Percentiles rank a stretch among this genome's conserved stretches.
These are phyloP conservation scores for Flaveria floridana DNA, from an alignment of 140 eudicot species.

Conservation along the genomic window DNA sequence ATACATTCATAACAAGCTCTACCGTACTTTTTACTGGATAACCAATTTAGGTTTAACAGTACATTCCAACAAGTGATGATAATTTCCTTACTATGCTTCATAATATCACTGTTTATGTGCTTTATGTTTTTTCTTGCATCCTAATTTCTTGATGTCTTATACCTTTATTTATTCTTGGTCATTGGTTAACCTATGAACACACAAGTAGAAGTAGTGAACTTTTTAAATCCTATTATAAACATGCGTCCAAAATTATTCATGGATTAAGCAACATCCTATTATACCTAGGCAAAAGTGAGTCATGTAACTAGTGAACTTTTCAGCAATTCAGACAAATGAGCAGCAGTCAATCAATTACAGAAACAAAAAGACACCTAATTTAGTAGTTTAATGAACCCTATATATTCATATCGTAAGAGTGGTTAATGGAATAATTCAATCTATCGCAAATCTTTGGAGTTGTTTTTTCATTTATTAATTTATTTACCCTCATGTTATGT, in stretches of 20 bases:
- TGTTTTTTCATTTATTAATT: not conserved
- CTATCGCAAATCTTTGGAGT: constrained; percentile 1
- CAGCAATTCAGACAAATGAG: constrained; percentile 11
- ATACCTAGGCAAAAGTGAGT: constrained; percentile 5
- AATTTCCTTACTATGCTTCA: not conserved
- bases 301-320: not conserved
- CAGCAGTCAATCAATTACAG: constrained; percentile 5
- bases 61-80: not conserved
- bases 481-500: constrained; percentile 6
- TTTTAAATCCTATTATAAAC: not conserved
- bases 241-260: not conserved
- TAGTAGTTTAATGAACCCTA: not conserved
- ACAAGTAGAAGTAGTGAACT: not conserved
- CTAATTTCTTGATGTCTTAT: constrained; percentile 8
- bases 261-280: not conserved
- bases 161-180: constrained; percentile 8
- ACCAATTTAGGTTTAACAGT: constrained; percentile 3
- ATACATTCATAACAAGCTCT: constrained; percentile 7
- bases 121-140: constrained; percentile 18
- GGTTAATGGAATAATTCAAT: not conserved
- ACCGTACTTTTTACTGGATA: constrained; percentile 5
- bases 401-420: constrained; percentile 3
- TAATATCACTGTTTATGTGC: constrained; percentile 9
- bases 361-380: not conserved
- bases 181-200: constrained; percentile 18